Evolutionary conservation across 2,329 filamentous ascomycete genomes (phyloP), one percentile per base, ranked within the genome.

Genomic region (Amphichorda felina): DNA sequence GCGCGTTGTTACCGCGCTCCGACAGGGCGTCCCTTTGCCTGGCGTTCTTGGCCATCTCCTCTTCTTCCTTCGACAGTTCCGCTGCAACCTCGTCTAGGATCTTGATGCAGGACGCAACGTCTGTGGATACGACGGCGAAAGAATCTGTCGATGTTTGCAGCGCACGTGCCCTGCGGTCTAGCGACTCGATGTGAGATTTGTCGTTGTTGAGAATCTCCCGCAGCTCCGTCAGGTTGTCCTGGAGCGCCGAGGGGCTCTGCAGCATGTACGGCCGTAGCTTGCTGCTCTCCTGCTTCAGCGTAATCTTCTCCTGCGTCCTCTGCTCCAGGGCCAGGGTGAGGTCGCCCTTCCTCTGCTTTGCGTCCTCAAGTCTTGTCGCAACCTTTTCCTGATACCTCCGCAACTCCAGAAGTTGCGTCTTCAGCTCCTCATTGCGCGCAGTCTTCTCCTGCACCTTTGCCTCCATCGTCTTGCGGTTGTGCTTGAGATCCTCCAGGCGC

Each of bases 211-310:
- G 68, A 33, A 78, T 84, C 49, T 85, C 81, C 41, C 79, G 84
- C 37, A 98, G 66, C 43, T 95, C 87, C 3, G 81, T 74, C 38
- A 98, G 64, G 30, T 80, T 81, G 22, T 82, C 73, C 56, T 96
- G 88, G 19, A 98, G 69, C 13, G 79, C 79, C 3, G 79, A 80
- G 0, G 89, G 86, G 48, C 83, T 93, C 54, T 96, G 86, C 38
- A 89, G 73, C 29, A 91, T 86, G 55, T 98, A 98, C 10, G 91
- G 91, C 37, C 84, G 75, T 40, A 98, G 63, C 59, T 95, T 96
- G 38, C 81, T 75, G 45, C 83, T 86, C 56, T 96, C 91, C 52
- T 91, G 82, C 51, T 82, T 77, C 31, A 84, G 69, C 34, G 75
- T 72, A 45, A 93, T 52, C 45, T 78, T 79, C 38, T 74, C 65